Percentiles rank a stretch among this genome's conserved stretches.
Evolutionary conservation across 306 rosid species (phyloP).

Genomic region (Sophora flavescens): DNA sequence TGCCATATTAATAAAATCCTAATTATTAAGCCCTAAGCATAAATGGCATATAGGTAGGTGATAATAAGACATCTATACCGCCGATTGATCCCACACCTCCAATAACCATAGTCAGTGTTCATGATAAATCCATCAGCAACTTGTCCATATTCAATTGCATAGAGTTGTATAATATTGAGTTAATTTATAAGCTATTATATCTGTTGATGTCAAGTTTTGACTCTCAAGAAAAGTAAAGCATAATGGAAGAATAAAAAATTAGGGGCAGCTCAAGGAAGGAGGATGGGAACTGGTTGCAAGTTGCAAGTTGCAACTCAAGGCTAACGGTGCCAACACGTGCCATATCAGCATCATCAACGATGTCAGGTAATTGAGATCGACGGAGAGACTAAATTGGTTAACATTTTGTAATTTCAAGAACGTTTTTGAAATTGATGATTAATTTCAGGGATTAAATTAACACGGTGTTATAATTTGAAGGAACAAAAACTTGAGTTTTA

Average conservation of each 20-base stretch:
- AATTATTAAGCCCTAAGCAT: slow-evolving; percentile 44
- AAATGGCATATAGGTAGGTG: slow-evolving; percentile 39
- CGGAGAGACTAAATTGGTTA: no score
- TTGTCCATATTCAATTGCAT: slow-evolving; percentile 16
- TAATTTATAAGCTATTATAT: slow-evolving; percentile 19
- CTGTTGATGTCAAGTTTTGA: slow-evolving; percentile 18
- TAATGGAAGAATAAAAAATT: not conserved
- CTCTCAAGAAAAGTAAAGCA: not conserved
- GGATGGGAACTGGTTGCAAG: not conserved
- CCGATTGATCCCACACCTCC: slow-evolving; percentile 26
- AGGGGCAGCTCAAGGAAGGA: not conserved
- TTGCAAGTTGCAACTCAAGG: not conserved
- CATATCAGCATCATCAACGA: no score
- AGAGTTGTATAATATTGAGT: not conserved
- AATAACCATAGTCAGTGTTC: not conserved
- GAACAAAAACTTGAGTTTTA: no score
- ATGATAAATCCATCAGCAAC: not conserved
- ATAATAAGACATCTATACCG: slow-evolving; percentile 32
- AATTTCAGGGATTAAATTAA: no score
- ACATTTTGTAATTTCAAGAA: no score
- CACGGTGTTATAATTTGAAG: no score
- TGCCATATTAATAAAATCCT: slow-evolving; percentile 19
- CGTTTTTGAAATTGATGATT: no score
- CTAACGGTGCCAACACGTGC: no score
- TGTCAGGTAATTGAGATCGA: no score